These are phyloP conservation scores for Mercurialis annua DNA, from an alignment of 345 rosid genomes.

Conservation along the genomic window DNA sequence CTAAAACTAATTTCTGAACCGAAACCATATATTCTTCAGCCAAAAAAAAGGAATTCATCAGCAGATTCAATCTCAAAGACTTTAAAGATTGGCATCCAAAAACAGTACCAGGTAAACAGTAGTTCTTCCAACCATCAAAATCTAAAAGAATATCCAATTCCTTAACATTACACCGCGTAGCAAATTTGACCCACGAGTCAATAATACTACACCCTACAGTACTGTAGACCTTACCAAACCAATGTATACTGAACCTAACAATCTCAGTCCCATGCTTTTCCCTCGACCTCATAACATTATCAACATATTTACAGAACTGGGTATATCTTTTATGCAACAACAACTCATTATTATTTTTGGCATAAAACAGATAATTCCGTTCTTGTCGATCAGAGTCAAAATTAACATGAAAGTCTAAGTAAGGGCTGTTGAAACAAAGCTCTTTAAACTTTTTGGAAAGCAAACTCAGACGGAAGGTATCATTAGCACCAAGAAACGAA, in stretches of 20 bases:
- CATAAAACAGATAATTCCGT: not conserved
- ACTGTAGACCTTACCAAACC: constrained; percentile 3
- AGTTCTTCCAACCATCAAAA: not conserved
- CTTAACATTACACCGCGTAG: constrained; percentile 12
- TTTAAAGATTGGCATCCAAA: constrained; percentile 9
- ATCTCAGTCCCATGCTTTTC: not conserved
- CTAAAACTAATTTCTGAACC: constrained; percentile 7
- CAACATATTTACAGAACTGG: constrained; percentile 9
- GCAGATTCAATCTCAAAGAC: constrained; percentile 19
- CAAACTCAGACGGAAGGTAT: constrained; percentile 5
- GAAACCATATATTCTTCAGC: not conserved
- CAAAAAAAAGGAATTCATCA: not conserved
- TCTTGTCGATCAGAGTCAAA: constrained; percentile 4
- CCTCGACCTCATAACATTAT: constrained; percentile 7
- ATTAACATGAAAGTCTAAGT: constrained; percentile 15
- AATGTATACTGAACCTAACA: constrained; percentile 6
- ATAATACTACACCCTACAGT: not conserved
- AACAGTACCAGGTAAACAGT: constrained; percentile 10
- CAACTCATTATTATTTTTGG: not conserved
- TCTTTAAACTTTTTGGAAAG: constrained; percentile 9
- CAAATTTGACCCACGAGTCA: not conserved
- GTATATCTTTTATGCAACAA: not conserved
- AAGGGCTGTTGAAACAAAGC: constrained; percentile 4
- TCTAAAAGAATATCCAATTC: constrained; percentile 16
- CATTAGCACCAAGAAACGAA: constrained; percentile 13